A percentile compares a stretch with the other conserved stretches of the same genome.
Conservation (phyloP, 2,329 filamentous ascomycete genomes). For the Chalara sp. region DNA sequence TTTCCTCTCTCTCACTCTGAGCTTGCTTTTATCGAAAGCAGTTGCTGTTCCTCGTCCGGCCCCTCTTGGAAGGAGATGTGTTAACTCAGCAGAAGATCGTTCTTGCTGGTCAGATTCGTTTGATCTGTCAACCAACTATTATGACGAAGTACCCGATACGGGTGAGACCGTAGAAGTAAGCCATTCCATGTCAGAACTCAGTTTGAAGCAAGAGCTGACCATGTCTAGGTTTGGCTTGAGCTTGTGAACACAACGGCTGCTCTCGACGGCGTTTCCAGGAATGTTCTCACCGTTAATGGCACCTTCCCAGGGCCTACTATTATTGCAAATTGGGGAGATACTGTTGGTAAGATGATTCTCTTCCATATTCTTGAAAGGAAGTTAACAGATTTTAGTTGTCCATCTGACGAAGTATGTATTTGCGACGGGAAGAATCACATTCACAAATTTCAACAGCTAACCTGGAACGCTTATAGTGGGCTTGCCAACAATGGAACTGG, state of each 20-base stretch:
- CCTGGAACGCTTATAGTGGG: slow-evolving; percentile 21
- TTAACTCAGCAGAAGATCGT: slow-evolving; percentile 7
- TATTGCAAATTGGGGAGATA: slow-evolving; percentile 28
- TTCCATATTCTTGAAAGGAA: slow-evolving; percentile 17
- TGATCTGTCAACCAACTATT: slow-evolving; percentile 35
- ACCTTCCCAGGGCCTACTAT: slow-evolving; percentile 25
- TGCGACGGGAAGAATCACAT: too few relatives aligned
- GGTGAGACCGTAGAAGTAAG: slow-evolving; percentile 37
- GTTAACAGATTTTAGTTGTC: not conserved
- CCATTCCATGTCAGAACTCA: slow-evolving; percentile 11
- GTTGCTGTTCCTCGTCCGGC: not conserved
- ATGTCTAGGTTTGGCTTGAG: slow-evolving; percentile 10
- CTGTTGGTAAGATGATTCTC: slow-evolving; percentile 22
- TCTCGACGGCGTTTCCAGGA: slow-evolving; percentile 22
- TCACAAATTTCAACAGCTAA: too few relatives aligned
- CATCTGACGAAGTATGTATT: not conserved
- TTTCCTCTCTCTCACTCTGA: not conserved
- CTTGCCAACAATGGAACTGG: slow-evolving; percentile 29
- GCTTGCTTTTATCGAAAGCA: not conserved
- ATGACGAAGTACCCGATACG: slow-evolving; percentile 29
- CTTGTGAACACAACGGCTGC: slow-evolving; percentile 9
- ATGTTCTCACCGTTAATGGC: slow-evolving; percentile 24
- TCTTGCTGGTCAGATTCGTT: slow-evolving; percentile 36
- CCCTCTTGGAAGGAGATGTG: not conserved
- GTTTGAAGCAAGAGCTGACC: not conserved